Conservation (phyloP, 495 filamentous ascomycete genomes). For the Aspergillus nanangensis region DNA sequence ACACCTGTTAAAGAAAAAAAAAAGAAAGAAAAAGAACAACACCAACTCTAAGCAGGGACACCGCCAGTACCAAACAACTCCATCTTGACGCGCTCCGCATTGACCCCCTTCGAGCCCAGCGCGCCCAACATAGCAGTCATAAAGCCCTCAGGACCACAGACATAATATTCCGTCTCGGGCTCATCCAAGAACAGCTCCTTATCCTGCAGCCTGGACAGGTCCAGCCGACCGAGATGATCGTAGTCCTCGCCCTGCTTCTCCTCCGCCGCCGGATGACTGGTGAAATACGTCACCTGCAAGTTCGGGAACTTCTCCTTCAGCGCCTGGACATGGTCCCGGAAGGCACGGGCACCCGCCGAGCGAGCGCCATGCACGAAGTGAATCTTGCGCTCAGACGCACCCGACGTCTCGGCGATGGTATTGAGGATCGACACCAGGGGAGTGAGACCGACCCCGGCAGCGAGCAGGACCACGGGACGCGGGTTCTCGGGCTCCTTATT, state of each 20-base stretch:
- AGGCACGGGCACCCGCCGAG: slow-evolving; percentile 33
- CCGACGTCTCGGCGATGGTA: slow-evolving; percentile 37
- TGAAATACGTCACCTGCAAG: slow-evolving; percentile 37
- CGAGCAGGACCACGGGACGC: slow-evolving; percentile 60
- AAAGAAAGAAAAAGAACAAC: not conserved
- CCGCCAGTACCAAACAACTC: slow-evolving; percentile 66
- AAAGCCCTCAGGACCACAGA: slow-evolving; percentile 65
- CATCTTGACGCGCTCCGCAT: slow-evolving; percentile 51
- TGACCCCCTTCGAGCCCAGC: slow-evolving; percentile 49
- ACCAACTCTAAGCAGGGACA: slow-evolving; percentile 12
- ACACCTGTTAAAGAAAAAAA: not conserved
- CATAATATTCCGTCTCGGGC: slow-evolving; percentile 55
- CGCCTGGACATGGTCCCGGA: slow-evolving; percentile 42
- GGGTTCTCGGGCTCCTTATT: slow-evolving; percentile 33
- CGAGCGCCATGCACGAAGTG: slow-evolving; percentile 61
- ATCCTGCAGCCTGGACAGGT: slow-evolving; percentile 49
- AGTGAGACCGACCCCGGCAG: slow-evolving; percentile 66
- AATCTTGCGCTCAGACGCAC: slow-evolving; percentile 37
- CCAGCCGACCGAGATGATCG: slow-evolving; percentile 49
- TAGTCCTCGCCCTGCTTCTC: slow-evolving; percentile 55
- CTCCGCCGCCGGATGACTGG: slow-evolving; percentile 24
- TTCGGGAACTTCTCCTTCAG: slow-evolving; percentile 37
- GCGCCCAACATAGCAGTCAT: slow-evolving; percentile 52
- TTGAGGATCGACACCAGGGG: slow-evolving; percentile 66
- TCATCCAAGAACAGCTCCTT: slow-evolving; percentile 52